Evolutionary conservation across 2,329 filamentous ascomycete species (phyloP), one percentile per base, ranked within the genome.

Genomic region (Elsinoe batatas): DNA sequence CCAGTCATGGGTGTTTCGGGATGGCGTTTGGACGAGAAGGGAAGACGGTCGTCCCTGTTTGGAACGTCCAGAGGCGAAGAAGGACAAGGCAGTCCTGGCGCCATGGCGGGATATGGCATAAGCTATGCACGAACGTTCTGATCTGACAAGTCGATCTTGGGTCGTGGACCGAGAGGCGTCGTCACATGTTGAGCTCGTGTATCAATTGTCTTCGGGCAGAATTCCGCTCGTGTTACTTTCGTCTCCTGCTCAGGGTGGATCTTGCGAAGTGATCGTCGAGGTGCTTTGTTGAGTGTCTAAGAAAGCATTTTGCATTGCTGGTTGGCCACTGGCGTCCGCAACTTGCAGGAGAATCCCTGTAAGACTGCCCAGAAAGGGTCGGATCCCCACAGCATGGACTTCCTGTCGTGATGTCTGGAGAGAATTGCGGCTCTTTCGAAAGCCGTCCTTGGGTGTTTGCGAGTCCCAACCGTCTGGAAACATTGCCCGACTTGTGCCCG

Each of bases 191-290:
- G 44, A 15, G 5, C 20, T 35, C 12, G 47, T 51, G 32, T 51
- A 33, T 17, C 17, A 51, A 38, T 15, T 37, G 26, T 51, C 17
- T 8, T 30, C 32, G 47, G 47, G 18, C 17, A 36, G n/a, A 15
- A 2, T n/a, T 35, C 47, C 32, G 32, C 47, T 38, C 15, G 32
- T 26, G 35, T 35, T 35, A 51, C 33, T 22, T 20, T 22, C 44
- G 26, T 18, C n/a, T 17, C 47, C 18, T 10, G 33, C 3, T 36
- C 18, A 38, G 17, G 47, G 18, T n/a, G 47, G 17, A n/a, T 18
- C 47, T 51, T 51, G 47, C 47, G 47, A 51, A 35, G 35, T 51
- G 47, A 51, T 51, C 47, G 33, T 51, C 47, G 33, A 38, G 15
- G 13, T 51, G 15, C 47, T 15, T 15, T 22, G 35, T 37, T 15